Conservation (phyloP, 257 asterid species). For the Phtheirospermum japonicum region DNA sequence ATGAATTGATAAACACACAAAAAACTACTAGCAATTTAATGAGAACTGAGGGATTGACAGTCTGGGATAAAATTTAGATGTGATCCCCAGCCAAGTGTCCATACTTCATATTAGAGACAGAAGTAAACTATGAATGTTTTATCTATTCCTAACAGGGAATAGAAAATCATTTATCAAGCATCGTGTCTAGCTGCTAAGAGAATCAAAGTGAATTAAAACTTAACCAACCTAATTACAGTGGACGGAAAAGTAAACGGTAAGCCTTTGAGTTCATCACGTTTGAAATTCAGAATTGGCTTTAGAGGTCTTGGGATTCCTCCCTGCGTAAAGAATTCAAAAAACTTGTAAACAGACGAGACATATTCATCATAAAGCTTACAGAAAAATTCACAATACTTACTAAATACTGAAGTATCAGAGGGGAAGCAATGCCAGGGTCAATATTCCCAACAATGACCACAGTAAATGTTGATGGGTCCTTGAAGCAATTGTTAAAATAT, state of each 20-base stretch:
- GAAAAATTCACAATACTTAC: constrained; percentile 41
- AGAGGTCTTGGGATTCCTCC: constrained; percentile 91
- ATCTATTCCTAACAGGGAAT: constrained; percentile 12
- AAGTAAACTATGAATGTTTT: constrained; percentile 15
- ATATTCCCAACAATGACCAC: constrained; percentile 89
- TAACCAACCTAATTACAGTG: constrained; percentile 59
- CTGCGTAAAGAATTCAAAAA: constrained; percentile 41
- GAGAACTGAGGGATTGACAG: constrained; percentile 9
- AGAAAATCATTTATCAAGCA: constrained; percentile 10
- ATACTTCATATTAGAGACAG: constrained; percentile 14
- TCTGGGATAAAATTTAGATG: constrained; percentile 4
- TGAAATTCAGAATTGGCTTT: constrained; percentile 61
- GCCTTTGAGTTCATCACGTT: constrained; percentile 85
- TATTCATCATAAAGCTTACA: constrained; percentile 16
- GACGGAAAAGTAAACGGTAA: constrained; percentile 87
- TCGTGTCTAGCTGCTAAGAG: constrained; percentile 17
- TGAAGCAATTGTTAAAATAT: constrained; percentile 78
- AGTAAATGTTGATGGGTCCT: constrained; percentile 90
- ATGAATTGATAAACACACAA: constrained; percentile 5
- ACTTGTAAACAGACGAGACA: constrained; percentile 25
- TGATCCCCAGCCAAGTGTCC: constrained; percentile 14
- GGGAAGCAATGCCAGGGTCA: constrained; percentile 75
- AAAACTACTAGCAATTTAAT: constrained; percentile 1
- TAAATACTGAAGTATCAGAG: constrained; percentile 77
- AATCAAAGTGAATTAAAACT: constrained; percentile 21